Conservation (phyloP, 2,329 filamentous ascomycete genomes). For the Chalaropsis ovoidea region DNA sequence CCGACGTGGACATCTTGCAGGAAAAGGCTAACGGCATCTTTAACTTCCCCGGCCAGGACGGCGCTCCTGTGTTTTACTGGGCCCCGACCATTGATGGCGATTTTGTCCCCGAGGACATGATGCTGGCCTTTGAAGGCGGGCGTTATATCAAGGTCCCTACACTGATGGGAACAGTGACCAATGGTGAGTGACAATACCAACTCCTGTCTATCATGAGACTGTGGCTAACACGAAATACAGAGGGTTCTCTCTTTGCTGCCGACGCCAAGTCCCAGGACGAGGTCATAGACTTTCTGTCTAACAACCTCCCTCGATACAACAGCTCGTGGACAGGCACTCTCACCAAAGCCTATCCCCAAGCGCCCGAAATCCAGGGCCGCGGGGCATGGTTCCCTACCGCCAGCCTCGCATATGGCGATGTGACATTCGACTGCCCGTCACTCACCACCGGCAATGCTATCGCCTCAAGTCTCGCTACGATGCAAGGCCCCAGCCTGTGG, state of each 20-base stretch:
- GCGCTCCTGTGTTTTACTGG: slow-evolving; percentile 41
- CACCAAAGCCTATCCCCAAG: slow-evolving; percentile 35
- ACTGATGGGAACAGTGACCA: slow-evolving; percentile 37
- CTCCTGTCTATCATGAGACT: neutral
- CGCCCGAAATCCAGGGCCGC: slow-evolving; percentile 33
- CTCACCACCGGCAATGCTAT: slow-evolving; percentile 32
- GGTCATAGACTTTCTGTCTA: slow-evolving; percentile 35
- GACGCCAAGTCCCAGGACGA: slow-evolving; percentile 33
- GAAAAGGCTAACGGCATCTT: slow-evolving; percentile 34
- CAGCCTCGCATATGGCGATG: slow-evolving; percentile 38
- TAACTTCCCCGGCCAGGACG: slow-evolving; percentile 34
- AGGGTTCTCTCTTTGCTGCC: slow-evolving; percentile 39
- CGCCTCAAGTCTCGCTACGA: slow-evolving; percentile 24
- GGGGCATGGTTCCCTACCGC: slow-evolving; percentile 38
- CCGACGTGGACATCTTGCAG: slow-evolving; percentile 34
- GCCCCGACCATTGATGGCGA: slow-evolving; percentile 42
- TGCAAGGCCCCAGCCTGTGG: slow-evolving; percentile 32
- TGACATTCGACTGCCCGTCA: slow-evolving; percentile 39
- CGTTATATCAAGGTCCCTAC: slow-evolving; percentile 38
- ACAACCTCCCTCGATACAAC: slow-evolving; percentile 41
- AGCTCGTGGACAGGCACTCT: slow-evolving; percentile 33
- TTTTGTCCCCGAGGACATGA: slow-evolving; percentile 37
- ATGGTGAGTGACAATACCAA: slow-evolving; percentile 32
- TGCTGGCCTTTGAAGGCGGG: slow-evolving; percentile 34
- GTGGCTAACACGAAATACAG: slow-evolving; percentile 29